Conservation (phyloP, 495 filamentous ascomycete species). For the Penicillium salamii region DNA sequence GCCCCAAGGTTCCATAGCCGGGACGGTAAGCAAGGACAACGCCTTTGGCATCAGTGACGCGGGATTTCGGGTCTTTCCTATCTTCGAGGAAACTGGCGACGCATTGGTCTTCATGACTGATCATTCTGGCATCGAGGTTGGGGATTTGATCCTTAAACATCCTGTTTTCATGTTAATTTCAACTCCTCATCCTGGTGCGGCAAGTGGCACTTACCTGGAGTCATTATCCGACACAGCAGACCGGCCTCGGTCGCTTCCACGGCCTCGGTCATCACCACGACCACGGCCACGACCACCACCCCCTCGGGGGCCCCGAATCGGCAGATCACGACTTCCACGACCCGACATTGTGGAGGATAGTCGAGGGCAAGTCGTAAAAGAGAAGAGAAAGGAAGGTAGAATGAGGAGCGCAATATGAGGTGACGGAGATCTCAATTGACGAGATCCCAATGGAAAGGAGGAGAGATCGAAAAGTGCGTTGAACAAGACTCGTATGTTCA, state of each 20-base stretch:
- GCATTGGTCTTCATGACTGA: conserved; percentile 6
- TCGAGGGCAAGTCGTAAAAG: too few relatives aligned
- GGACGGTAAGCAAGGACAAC: conserved; percentile 31
- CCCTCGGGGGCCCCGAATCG: conserved; percentile 1
- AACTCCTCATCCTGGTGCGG: too few relatives aligned
- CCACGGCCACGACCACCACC: conserved; percentile 2
- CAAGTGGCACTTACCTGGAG: too few relatives aligned
- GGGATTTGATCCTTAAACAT: not conserved
- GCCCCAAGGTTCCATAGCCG: conserved; percentile 43
- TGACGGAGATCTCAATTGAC: too few relatives aligned
- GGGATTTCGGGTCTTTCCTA: too few relatives aligned
- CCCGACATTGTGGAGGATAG: conserved; percentile 7
- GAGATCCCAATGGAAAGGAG: too few relatives aligned
- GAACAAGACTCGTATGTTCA: too few relatives aligned
- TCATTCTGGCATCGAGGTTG: not conserved
- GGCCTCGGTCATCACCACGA: not conserved
- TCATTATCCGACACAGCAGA: too few relatives aligned
- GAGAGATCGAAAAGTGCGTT: too few relatives aligned
- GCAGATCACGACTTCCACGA: not conserved
- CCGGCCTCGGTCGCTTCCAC: conserved; percentile 1
- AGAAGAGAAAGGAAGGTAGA: too few relatives aligned
- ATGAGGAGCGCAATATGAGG: too few relatives aligned
- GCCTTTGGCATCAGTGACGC: not conserved
- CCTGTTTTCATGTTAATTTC: conserved; percentile 2
- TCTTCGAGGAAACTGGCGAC: not conserved